A percentile compares a stretch with the other conserved stretches of the same genome.
Conservation (phyloP, 139 green algal genomes). For the Ettlia oleoabundans region DNA sequence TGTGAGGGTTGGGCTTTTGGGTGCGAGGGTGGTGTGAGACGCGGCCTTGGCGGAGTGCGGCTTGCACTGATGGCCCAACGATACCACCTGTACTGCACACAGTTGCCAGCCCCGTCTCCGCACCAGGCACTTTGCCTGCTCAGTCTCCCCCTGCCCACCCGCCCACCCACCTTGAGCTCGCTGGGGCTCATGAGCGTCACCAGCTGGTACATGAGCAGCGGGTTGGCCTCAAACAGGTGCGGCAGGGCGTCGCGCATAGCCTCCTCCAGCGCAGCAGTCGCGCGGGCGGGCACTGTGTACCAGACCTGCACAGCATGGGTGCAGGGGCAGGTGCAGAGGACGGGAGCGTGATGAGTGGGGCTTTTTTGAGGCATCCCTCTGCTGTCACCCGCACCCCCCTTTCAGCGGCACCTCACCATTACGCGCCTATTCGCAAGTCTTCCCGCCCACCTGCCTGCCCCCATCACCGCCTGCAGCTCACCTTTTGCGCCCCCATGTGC, state of each 20-base stretch:
- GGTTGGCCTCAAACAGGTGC: constrained; percentile 72
- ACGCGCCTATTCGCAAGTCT: too few species aligned
- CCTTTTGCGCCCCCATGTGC: constrained; percentile 74
- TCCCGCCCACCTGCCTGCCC: not conserved
- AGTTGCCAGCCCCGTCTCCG: too few species aligned
- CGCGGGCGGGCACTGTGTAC: constrained; percentile 74
- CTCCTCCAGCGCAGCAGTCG: constrained; percentile 65
- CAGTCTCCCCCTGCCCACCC: too few species aligned
- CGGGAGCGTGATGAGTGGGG: not conserved
- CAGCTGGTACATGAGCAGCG: constrained; percentile 77
- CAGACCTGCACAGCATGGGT: constrained; percentile 55
- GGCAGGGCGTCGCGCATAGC: constrained; percentile 73
- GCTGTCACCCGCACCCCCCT: not conserved
- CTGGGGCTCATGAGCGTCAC: constrained; percentile 87
- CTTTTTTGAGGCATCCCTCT: too few species aligned
- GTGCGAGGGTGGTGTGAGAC: too few species aligned
- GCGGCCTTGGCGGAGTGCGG: too few species aligned
- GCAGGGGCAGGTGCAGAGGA: not conserved
- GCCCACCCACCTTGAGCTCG: constrained; percentile 52
- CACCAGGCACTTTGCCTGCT: too few species aligned
- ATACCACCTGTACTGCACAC: too few species aligned
- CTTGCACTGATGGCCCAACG: too few species aligned
- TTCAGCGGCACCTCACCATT: too few species aligned
- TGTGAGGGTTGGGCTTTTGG: too few species aligned
- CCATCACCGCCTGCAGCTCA: not conserved